phyloP scores from a whole-genome alignment of 176 grass and related monocot genomes.

The Oryza meridionalis region DNA sequence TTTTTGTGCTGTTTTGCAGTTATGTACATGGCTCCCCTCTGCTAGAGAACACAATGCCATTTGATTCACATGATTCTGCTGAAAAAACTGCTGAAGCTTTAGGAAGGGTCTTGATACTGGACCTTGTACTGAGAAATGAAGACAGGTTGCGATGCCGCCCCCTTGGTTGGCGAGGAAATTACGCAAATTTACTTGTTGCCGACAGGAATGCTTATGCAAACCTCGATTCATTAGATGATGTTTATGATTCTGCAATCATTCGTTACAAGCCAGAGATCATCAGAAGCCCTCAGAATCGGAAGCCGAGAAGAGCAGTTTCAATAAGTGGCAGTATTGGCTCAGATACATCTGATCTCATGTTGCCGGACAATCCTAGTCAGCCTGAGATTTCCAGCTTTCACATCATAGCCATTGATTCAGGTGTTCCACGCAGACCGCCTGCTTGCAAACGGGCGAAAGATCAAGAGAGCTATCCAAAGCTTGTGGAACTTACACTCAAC shows the following conservation, averaged over 20 bases:
- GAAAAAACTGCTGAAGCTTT: constrained; percentile 82
- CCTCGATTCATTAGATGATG: constrained; percentile 60
- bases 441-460: constrained; percentile 78
- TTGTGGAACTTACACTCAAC: constrained; percentile 86
- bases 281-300: constrained; percentile 55
- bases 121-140: constrained; percentile 90
- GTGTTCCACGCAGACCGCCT: constrained; percentile 87
- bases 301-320: constrained; percentile 72
- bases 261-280: constrained; percentile 61
- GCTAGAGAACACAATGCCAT: constrained; percentile 66
- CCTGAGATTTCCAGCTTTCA: constrained; percentile 53
- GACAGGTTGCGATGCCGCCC: constrained; percentile 83
- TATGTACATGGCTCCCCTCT: constrained; percentile 86
- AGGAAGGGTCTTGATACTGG: constrained; percentile 87
- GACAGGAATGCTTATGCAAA: constrained; percentile 66
- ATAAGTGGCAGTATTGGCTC: constrained; percentile 72
- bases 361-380: constrained; percentile 36
- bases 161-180: constrained; percentile 96
- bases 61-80: constrained; percentile 66
- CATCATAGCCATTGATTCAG: constrained; percentile 88
- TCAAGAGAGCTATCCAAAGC: constrained; percentile 83
- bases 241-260: constrained; percentile 56
- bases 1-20: constrained; percentile 62
- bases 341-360: constrained; percentile 41
- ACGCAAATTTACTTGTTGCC: constrained; percentile 80